Base-by-base conservation (phyloP, 106 monocot genomes). In the Dendrobium huoshanense region DNA sequence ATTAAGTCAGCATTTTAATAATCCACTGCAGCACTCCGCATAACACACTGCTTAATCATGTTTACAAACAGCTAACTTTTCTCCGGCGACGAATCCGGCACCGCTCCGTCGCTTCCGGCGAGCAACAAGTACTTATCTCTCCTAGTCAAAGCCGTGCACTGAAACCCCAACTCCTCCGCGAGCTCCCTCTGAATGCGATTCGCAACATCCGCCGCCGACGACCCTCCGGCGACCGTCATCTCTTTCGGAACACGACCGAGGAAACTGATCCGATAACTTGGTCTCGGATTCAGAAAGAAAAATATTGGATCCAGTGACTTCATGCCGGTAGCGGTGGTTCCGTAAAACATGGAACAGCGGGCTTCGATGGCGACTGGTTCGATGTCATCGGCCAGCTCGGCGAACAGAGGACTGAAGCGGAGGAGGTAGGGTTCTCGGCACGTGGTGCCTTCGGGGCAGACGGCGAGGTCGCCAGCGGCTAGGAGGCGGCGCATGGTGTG, bases 381-480 rank as follows among this genome's bases (percentile, higher is more conserved):
- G 24, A 87, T 76, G 1, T 85, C 61, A 11, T 83, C 74, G 0
- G 83, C 41, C 20, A 91, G 55, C 79, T 91, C 88, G 0, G 87
- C 88, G 47, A 91, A 91, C 75, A 91, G 55, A 0, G 88, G 85
- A 77, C 88, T 88, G 85, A 91, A 91, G 22, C 91, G 54, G 29
- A 88, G 82, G 0, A 91, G 83, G 31, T 83, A 91, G 1, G 88
- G 91, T 73, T 91, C 91, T 31, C 91, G 58, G 79, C 91, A 91
- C 0, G 91, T 91, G 47, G 95, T 92, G 9, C 97, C 97, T 80
- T 97, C 97, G 1, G 97, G 94, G 86, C 94, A 97, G 0, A 97
- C 91, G 13, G 84, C 90, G 9, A 97, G 81, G 58, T 96, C 91
- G 0, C 93, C 96, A 49, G 91, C 80, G 20, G 40, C 24, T 15